Conservation (phyloP, 176 grass and related monocot genomes). For the Juncus effusus region DNA sequence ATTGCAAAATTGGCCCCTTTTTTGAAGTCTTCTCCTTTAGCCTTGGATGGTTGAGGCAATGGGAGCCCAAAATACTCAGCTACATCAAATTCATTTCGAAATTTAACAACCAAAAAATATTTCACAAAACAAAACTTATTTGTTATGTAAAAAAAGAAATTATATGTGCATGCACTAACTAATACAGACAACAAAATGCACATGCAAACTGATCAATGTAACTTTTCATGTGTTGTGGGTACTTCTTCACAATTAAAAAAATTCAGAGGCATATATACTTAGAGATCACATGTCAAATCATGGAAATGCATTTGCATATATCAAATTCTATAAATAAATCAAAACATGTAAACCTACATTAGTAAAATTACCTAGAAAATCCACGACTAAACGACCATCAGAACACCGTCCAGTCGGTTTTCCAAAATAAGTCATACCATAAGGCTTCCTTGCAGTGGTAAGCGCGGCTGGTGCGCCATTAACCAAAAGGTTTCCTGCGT, state of each 20-base stretch:
- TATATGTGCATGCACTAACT: neutral
- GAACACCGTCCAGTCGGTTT: slow-evolving; percentile 71
- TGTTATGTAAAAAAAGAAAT: neutral
- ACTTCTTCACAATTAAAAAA: no score
- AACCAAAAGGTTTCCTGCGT: slow-evolving; percentile 65
- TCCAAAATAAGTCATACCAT: slow-evolving; percentile 75
- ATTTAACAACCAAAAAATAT: slow-evolving; percentile 4
- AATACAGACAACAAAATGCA: no score
- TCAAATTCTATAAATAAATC: no score
- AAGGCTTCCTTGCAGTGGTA: slow-evolving; percentile 55
- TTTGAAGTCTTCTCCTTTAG: slow-evolving; percentile 45
- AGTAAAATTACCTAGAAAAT: slow-evolving; percentile 51
- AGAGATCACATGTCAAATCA: no score
- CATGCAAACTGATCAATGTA: no score
- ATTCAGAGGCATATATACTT: no score
- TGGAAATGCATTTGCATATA: no score
- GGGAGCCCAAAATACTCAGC: slow-evolving; percentile 79
- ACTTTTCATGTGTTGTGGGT: no score
- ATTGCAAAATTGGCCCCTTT: slow-evolving; percentile 79
- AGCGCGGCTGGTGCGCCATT: slow-evolving; percentile 43
- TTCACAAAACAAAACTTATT: no score
- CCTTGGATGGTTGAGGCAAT: slow-evolving; percentile 62
- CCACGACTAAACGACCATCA: slow-evolving; percentile 78
- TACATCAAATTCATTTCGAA: slow-evolving; percentile 10
- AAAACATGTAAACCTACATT: no score